These are phyloP conservation scores for Macrotyloma uniflorum DNA, from an alignment of 306 rosid species.

Conservation along the genomic window DNA sequence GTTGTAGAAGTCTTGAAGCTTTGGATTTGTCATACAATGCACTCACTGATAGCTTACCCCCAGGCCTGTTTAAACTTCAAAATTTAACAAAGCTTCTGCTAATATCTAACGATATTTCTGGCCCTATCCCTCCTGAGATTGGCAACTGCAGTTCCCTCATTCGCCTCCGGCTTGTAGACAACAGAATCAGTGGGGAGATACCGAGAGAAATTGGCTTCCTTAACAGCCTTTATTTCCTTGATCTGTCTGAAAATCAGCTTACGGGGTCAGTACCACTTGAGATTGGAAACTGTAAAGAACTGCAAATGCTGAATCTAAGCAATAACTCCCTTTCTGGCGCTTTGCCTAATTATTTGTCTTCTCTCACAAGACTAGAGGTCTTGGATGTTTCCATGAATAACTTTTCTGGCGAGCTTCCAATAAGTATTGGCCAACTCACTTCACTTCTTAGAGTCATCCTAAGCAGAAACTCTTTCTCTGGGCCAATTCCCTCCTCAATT, in stretches of 20 bases:
- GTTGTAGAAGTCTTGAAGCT: conserved; percentile 68
- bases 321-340: conserved; percentile 73
- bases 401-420: conserved; percentile 61
- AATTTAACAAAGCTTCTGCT: conserved; percentile 78
- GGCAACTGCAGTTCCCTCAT: conserved; percentile 76
- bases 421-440: conserved; percentile 59
- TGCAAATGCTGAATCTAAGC: conserved; percentile 86
- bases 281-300: conserved; percentile 65
- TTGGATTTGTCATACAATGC: conserved; percentile 80
- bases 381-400: conserved; percentile 72
- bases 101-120: conserved; percentile 76
- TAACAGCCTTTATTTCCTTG: conserved; percentile 66
- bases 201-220: conserved; percentile 72
- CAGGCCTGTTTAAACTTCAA: conserved; percentile 68
- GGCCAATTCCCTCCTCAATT: conserved; percentile 67
- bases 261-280: conserved; percentile 65
- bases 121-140: conserved; percentile 65
- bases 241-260: conserved; percentile 72
- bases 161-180: conserved; percentile 63
- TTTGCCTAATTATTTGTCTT: conserved; percentile 63
- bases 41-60: conserved; percentile 69
- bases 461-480: conserved; percentile 60
- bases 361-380: conserved; percentile 68
- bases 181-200: conserved; percentile 68
- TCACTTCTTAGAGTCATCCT: conserved; percentile 70